Percentiles rank a stretch among this genome's conserved stretches.
phyloP scores from a whole-genome alignment of 129 eudicot genomes.

The Heracleum sosnowskyi region DNA sequence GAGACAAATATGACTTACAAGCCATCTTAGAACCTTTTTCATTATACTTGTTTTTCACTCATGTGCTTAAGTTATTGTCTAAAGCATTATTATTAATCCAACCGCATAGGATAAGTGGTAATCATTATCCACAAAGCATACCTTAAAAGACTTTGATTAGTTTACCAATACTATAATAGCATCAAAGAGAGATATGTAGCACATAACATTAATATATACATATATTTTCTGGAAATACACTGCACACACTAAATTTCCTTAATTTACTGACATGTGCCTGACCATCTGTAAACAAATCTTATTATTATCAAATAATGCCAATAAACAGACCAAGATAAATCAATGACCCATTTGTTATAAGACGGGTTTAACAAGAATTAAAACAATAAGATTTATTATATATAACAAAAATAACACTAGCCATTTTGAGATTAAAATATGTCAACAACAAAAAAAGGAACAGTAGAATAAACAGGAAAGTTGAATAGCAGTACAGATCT shows the following conservation, averaged over 20 bases:
- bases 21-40: constrained; percentile 22
- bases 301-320: not conserved
- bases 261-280: not conserved
- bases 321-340: too few species aligned
- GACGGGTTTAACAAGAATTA: not conserved
- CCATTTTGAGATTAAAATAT: too few species aligned
- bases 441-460: not conserved
- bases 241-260: not conserved
- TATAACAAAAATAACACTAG: not conserved
- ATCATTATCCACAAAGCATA: constrained; percentile 9
- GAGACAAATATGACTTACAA: constrained; percentile 29
- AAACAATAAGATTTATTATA: not conserved
- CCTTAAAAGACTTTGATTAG: constrained; percentile 1
- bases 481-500: not conserved
- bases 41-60: constrained; percentile 35
- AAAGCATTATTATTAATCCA: constrained; percentile 15
- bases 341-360: not conserved
- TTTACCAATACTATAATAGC: not conserved
- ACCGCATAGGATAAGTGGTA: constrained; percentile 15
- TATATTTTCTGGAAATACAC: not conserved
- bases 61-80: constrained; percentile 21
- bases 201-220: not conserved
- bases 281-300: not conserved
- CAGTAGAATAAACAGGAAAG: not conserved
- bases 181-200: not conserved